These are phyloP conservation scores for Tolypocladium pustulatum DNA, from an alignment of 2,329 filamentous ascomycete genomes.

Conservation along the genomic window DNA sequence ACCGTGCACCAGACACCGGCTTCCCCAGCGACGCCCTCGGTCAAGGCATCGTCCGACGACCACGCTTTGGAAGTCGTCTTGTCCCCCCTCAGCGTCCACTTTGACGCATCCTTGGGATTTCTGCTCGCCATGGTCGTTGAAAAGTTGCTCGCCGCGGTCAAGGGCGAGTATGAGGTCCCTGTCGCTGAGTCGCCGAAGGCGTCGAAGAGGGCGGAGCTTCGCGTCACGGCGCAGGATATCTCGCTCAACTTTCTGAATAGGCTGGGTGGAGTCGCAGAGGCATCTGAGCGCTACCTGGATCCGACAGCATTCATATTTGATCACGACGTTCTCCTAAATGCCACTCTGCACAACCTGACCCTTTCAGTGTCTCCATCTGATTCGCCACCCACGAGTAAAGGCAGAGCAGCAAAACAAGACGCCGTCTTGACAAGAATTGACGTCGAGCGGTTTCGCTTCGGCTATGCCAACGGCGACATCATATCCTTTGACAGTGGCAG, in stretches of 20 bases:
- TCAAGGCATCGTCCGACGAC: conserved; percentile 4
- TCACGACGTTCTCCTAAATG: conserved; percentile 41
- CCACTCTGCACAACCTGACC: conserved; percentile 34
- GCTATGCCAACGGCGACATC: conserved; percentile 52
- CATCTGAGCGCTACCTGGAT: conserved; percentile 33
- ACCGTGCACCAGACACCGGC: conserved; percentile 25
- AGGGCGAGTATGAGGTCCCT: conserved; percentile 10
- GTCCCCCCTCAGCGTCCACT: conserved; percentile 41
- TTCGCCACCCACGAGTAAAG: conserved; percentile 5
- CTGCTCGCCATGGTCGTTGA: conserved; percentile 40
- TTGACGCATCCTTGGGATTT: conserved; percentile 47
- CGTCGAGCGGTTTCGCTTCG: conserved; percentile 49
- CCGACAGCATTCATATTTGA: conserved; percentile 28
- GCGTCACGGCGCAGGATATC: conserved; percentile 35
- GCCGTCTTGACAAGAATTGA: conserved; percentile 27
- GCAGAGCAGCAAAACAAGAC: conserved; percentile 14
- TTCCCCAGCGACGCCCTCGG: not conserved
- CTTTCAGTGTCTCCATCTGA: conserved; percentile 15
- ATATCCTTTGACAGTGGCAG: conserved; percentile 49
- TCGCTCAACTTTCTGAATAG: conserved; percentile 46
- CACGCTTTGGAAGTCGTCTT: conserved; percentile 35
- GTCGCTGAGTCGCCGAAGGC: conserved; percentile 5
- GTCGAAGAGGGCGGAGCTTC: conserved; percentile 24
- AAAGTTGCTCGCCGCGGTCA: conserved; percentile 36
- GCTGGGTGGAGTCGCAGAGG: conserved; percentile 40